Evolutionary conservation across 2,329 filamentous ascomycete species (phyloP), one percentile per base, ranked within the genome.

Genomic region (Cordyceps tenuipes): DNA sequence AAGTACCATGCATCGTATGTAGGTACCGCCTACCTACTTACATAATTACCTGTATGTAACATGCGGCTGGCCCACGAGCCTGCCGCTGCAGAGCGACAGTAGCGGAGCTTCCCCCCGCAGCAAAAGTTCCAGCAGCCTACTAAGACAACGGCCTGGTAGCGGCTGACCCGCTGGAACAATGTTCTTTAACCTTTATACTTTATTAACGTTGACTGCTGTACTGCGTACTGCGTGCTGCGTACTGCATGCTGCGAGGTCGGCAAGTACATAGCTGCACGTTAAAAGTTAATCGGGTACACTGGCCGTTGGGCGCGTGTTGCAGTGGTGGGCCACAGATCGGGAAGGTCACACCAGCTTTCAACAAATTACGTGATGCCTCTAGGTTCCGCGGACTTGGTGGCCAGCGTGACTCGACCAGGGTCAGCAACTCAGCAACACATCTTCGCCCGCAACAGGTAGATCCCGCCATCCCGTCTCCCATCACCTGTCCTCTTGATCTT

Each of bases 281-380:
- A n/a, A n/a, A n/a, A 29, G 7, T 8, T 29, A n/a, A 43, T n/a
- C 55, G 55, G 55, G 55, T 57, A 57, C 55, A 12, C 46, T 50
- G 55, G 23, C 55, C 55, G 29, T 29, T 29, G 29, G 29, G 29
- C 29, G 29, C 5, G 5, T 29, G 29, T 5, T 29, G 5, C 7
- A 8, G 29, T 5, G 29, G 29, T 29, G 34, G 15, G 5, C 29
- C 48, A 57, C 55, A 13, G 56, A 52, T 59, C 39, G 48, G 47
- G 56, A 7, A 58, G 47, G 56, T 50, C 56, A 58, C 36, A 21
- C 34, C 17, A 13, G 5, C 23, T 2, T 23, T 23, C 36, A 52
- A 19, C 36, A 52, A 19, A 59, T 59, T 59, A 59, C 56, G 56
- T 59, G 56, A 59, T 46, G 23, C 1, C 17, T 31, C 34, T 39